These are phyloP conservation scores for Hypoxylon sp. DNA, from an alignment of 2,329 filamentous ascomycete species.

Conservation along the genomic window DNA sequence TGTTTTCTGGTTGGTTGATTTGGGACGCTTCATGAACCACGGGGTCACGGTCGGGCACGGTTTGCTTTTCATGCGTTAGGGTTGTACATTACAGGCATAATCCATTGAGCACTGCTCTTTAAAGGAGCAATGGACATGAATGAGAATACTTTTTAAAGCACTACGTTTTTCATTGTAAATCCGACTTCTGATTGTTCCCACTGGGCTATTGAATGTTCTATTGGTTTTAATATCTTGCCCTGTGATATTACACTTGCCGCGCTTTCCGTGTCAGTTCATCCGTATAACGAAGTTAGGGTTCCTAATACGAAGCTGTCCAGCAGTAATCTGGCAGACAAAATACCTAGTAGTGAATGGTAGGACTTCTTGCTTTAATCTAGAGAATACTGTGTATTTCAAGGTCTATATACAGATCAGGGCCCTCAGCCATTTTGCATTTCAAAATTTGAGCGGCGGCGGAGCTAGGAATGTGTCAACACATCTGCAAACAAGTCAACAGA, in stretches of 20 bases:
- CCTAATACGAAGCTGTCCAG: not conserved
- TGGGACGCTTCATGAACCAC: conserved; percentile 83
- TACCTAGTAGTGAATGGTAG: not conserved
- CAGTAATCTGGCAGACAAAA: not conserved
- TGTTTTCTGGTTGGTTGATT: conserved; percentile 74
- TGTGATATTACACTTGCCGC: not conserved
- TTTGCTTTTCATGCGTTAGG: conserved; percentile 72
- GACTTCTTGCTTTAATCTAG: conserved; percentile 8
- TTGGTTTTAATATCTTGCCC: not conserved
- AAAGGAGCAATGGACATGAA: conserved; percentile 68
- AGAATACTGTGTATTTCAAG: conserved; percentile 48
- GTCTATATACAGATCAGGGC: conserved; percentile 56
- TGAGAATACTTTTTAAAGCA: conserved; percentile 69
- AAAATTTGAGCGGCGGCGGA: conserved; percentile 67
- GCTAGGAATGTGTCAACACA: conserved; percentile 57
- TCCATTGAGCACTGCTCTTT: conserved; percentile 55
- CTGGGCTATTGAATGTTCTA: not conserved
- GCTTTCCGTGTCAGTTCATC: too few relatives aligned
- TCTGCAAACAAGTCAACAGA: not conserved
- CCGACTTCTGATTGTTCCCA: not conserved
- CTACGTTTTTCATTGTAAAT: conserved; percentile 20
- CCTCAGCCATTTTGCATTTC: conserved; percentile 35
- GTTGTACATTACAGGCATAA: conserved; percentile 77
- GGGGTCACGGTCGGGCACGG: conserved; percentile 84
- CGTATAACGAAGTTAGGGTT: too few relatives aligned